Base-by-base conservation (phyloP, 768 basidiomycete genomes). In the Mycena chlorophos region DNA sequence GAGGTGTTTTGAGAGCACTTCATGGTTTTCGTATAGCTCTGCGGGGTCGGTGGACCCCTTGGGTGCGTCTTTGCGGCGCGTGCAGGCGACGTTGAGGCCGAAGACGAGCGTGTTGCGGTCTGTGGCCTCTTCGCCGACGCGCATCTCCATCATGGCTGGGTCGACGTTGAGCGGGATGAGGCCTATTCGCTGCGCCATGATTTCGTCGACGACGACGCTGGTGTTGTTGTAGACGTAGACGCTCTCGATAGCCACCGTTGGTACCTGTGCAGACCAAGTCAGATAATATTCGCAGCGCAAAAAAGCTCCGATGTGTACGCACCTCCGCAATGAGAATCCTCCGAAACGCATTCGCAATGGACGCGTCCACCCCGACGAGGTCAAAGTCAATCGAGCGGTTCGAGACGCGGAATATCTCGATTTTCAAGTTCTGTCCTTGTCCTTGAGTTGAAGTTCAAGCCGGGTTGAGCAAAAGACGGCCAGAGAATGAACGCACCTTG, bases 171-270 rank as follows among this genome's bases (percentile, higher is more conserved):
- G 76, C 5, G 97, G 97, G 10, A 98, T 77, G 23, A 98, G 80
- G 3, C 97, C 97, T 3, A 99, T 68, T n/a, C 97, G 84, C 34
- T 96, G 94, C 3, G 94, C 81, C 20, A 99, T 78, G 2, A 99
- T 86, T 70, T 99, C 97, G 70, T 98, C 96, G 38, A 86, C 91
- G 51, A 99, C 84, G 62, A 98, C 89, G 2, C 86, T 86, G 0
- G 93, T 98, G 73, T 99, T 99, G 73, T 96, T 87, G 85, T 88
- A 98, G 2, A 94, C 78, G 69, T 92, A 98, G 4, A 91, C 91
- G 59, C 88, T 78, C 67, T 98, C 97, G 49, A 98, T 87, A 39
- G 89, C 90, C 25, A 98, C 76, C 2, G 92, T 89, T 0, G 96
- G 97, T 0, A 98, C 90, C 94, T 95, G 64, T n/a, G n/a, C n/a